Evolutionary conservation across 495 filamentous ascomycete species (phyloP).

Genomic region (Neurospora sp.): DNA sequence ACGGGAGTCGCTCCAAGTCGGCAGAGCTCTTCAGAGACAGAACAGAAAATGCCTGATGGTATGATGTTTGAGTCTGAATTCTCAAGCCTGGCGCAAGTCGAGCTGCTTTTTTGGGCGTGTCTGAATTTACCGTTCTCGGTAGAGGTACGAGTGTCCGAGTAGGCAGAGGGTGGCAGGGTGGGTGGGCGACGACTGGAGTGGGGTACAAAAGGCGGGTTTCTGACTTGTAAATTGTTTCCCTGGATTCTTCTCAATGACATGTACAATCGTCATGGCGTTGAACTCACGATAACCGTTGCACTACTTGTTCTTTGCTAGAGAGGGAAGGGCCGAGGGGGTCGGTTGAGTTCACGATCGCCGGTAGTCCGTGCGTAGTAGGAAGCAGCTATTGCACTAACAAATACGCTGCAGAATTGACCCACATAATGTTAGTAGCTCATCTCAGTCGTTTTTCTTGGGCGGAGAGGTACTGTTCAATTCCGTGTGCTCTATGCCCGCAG

Average conservation of each 20-base stretch:
- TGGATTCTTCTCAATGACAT: background rate
- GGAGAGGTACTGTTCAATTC: background rate
- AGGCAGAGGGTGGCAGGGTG: background rate
- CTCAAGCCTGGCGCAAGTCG: background rate
- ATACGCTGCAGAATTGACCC: background rate
- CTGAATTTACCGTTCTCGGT: too few relatives aligned
- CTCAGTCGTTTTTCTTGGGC: background rate
- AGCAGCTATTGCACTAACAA: background rate
- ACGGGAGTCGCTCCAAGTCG: too few relatives aligned
- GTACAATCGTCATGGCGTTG: background rate
- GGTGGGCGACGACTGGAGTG: background rate
- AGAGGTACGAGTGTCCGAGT: background rate
- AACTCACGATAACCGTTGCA: too few relatives aligned
- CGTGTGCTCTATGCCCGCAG: background rate
- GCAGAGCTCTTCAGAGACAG: background rate
- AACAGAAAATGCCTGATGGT: background rate
- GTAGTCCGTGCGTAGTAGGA: background rate
- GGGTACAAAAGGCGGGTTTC: background rate
- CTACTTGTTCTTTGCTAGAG: background rate
- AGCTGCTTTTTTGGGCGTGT: too few relatives aligned
- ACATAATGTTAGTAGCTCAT: background rate
- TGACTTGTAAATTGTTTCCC: background rate
- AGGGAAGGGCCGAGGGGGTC: background rate
- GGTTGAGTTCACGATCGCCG: background rate
- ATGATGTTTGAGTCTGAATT: background rate